Evolutionary conservation across 768 basidiomycete species (phyloP), one percentile per base, ranked within the genome.

Genomic region (Boletus tylopilopsis): DNA sequence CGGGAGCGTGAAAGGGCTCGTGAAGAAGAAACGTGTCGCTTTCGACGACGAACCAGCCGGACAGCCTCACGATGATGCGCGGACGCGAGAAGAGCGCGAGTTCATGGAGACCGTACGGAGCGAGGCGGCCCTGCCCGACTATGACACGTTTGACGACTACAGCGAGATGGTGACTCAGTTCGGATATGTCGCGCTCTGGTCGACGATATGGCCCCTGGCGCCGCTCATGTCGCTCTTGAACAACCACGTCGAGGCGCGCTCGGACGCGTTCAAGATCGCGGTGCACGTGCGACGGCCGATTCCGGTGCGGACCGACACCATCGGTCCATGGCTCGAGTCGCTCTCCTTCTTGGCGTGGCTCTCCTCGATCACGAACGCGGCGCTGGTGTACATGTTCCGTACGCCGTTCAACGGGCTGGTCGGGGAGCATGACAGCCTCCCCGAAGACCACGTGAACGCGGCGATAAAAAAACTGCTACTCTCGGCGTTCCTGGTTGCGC

Each of bases 161-260:
- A 84, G 82, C 60, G 96, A 99, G 72, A 97, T 99, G 94, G 90
- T 90, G 15, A 87, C 88, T 9, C 92, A 94, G 61, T 96, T 95
- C 65, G 94, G 95, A 0, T 94, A 95, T 63, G 83, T 97, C 25
- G 83, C 82, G 8, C 73, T 97, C 19, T 98, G 94, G 92, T 89
- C 85, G 39, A 85, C 90, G 25, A 90, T 94, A 50, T 98, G 94
- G 93, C 92, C 94, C 3, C 73, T 98, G 16, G 87, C 92, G 3
- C 84, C 92, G 74, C 80, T 85, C 9, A 90, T 93, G 79, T 87
- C 92, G 1, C 76, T 95, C 19, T 59, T 96, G 41, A 99, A 98
- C 75, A 97, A 99, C 67, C 79, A 90, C 66, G 70, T 98, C 52
- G 95, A 99, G 71, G 71, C 92, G 5, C 85, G 94, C 16, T 90